Percentiles rank a stretch among this genome's conserved stretches.
These are phyloP conservation scores for Lineolata rhizophorae DNA, from an alignment of 495 filamentous ascomycete genomes.

Conservation along the genomic window DNA sequence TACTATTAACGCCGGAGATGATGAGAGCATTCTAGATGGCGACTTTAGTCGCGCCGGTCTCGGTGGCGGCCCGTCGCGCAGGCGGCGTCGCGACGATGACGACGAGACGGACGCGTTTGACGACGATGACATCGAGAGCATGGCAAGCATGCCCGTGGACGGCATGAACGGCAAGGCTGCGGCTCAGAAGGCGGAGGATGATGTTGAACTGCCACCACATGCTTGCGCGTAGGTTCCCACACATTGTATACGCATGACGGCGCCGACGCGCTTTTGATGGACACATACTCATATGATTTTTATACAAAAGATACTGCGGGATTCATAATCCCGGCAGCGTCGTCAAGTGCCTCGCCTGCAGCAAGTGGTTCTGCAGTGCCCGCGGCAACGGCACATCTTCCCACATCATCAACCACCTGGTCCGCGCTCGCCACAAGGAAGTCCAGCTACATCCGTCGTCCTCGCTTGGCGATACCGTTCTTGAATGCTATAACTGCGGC, in stretches of 20 bases:
- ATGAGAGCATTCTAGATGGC: slow-evolving; percentile 51
- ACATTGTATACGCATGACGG: slow-evolving; percentile 1
- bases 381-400: slow-evolving; percentile 91
- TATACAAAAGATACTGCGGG: slow-evolving; percentile 85
- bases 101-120: slow-evolving; percentile 65
- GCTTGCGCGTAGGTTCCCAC: slow-evolving; percentile 68
- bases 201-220: slow-evolving; percentile 82
- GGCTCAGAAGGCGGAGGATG: slow-evolving; percentile 47
- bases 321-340: slow-evolving; percentile 91
- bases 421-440: slow-evolving; percentile 94
- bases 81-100: slow-evolving; percentile 62
- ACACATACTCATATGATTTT: too few relatives aligned
- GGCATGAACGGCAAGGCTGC: slow-evolving; percentile 42
- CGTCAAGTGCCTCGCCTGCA: slow-evolving; percentile 86
- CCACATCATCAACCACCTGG: slow-evolving; percentile 95
- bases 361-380: slow-evolving; percentile 98
- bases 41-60: slow-evolving; percentile 38
- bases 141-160: slow-evolving; percentile 66
- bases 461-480: slow-evolving; percentile 85
- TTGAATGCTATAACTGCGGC: slow-evolving; percentile 99
- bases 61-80: slow-evolving; percentile 29
- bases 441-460: slow-evolving; percentile 90
- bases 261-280: slow-evolving; percentile 2
- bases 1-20: slow-evolving; percentile 58
- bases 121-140: slow-evolving; percentile 81